These are phyloP conservation scores for Septoria linicola DNA, from an alignment of 2,329 filamentous ascomycete genomes.

Conservation along the genomic window DNA sequence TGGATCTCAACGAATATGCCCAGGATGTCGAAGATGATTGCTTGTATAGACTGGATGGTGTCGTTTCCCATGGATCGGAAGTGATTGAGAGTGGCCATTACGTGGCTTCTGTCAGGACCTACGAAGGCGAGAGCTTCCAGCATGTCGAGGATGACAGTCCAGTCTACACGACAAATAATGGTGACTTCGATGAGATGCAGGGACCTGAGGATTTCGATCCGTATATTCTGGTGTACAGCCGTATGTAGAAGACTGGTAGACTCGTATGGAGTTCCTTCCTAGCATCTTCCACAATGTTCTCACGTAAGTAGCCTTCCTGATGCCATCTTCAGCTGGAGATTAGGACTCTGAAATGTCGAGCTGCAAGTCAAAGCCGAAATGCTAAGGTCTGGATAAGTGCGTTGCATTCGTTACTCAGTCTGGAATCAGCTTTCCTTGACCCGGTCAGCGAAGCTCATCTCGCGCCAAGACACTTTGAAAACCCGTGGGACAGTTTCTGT, in stretches of 20 bases:
- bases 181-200: not conserved
- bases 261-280: too few species aligned
- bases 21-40: not conserved
- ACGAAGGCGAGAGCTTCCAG: not conserved
- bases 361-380: too few species aligned
- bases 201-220: not conserved
- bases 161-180: not conserved
- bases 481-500: too few species aligned
- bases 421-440: too few species aligned
- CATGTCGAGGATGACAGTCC: conserved; percentile 6
- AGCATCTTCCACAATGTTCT: too few species aligned
- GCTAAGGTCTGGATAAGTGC: too few species aligned
- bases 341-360: too few species aligned
- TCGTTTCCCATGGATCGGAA: conserved; percentile 7
- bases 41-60: conserved; percentile 20
- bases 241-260: too few species aligned
- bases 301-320: too few species aligned
- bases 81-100: conserved; percentile 4
- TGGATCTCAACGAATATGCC: conserved; percentile 1
- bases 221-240: not conserved
- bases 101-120: conserved; percentile 8
- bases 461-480: not conserved
- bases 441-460: too few species aligned
- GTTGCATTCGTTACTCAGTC: too few species aligned
- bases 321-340: too few species aligned